Percentiles rank a stretch among this genome's conserved stretches.
These are phyloP conservation scores for Hypoxylon rubiginosum DNA, from an alignment of 2,329 filamentous ascomycete species.

Conservation along the genomic window DNA sequence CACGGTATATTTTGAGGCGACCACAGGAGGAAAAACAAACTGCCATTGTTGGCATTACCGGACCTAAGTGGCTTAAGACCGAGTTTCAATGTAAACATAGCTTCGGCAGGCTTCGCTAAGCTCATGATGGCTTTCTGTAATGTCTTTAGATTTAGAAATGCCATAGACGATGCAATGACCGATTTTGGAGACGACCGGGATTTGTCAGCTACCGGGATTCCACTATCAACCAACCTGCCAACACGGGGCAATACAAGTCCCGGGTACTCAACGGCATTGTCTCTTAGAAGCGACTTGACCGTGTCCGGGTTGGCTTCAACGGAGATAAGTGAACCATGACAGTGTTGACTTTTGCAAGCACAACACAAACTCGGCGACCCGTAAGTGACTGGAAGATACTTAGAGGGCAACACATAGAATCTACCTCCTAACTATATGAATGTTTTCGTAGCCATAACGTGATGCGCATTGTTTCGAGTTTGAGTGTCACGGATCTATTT, in stretches of 20 bases:
- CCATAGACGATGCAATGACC: too few species aligned
- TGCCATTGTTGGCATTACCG: not conserved
- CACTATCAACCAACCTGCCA: not conserved
- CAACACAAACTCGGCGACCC: not conserved
- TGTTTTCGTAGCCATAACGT: too few species aligned
- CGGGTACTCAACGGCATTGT: not conserved
- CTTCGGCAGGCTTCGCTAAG: not conserved
- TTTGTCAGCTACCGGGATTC: not conserved
- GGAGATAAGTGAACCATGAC: not conserved
- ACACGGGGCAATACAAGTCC: not conserved
- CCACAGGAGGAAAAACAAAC: too few species aligned
- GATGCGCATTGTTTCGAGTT: not conserved
- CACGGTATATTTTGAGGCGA: not conserved
- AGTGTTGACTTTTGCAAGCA: not conserved
- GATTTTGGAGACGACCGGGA: not conserved
- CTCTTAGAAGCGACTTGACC: not conserved
- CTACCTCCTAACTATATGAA: not conserved
- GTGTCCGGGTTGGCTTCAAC: not conserved
- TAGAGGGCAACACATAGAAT: too few species aligned
- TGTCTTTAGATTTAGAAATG: too few species aligned
- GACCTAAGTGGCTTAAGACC: slow-evolving; percentile 12
- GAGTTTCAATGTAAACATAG: not conserved
- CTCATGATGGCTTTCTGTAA: too few species aligned
- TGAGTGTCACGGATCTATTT: not conserved
- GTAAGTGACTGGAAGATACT: not conserved